These are phyloP conservation scores for Tillandsia leiboldiana DNA, from an alignment of 176 grass and related monocot genomes.

Conservation along the genomic window DNA sequence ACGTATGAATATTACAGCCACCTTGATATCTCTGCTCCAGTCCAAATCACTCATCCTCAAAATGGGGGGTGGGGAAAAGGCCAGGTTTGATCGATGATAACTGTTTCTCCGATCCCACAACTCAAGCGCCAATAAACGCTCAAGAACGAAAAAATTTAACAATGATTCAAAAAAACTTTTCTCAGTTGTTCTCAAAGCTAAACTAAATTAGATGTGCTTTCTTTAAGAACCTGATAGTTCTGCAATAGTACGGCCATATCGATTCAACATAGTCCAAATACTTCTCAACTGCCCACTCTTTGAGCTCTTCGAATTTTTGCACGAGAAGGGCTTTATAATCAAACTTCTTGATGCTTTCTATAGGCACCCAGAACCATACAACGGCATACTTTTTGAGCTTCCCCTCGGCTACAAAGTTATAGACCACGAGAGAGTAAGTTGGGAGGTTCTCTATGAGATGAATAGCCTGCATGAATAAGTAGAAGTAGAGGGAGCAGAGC, in stretches of 20 bases:
- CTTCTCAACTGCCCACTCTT: slow-evolving; percentile 8
- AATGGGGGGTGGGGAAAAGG: background rate
- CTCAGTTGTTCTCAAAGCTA: background rate
- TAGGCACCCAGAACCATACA: slow-evolving; percentile 6
- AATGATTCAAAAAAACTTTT: background rate
- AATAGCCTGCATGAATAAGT: slow-evolving; percentile 10
- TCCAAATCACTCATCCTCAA: background rate
- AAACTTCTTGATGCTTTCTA: slow-evolving; percentile 9
- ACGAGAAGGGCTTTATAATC: slow-evolving; percentile 3
- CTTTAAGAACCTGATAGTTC: slow-evolving; percentile 19
- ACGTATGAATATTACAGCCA: background rate
- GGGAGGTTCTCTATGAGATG: slow-evolving; percentile 19
- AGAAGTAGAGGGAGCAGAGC: slow-evolving; percentile 13
- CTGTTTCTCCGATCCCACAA: background rate
- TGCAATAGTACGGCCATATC: slow-evolving; percentile 29
- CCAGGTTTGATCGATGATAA: background rate
- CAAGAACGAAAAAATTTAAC: background rate
- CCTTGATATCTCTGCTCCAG: background rate
- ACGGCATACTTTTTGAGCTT: slow-evolving; percentile 1
- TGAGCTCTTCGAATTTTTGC: slow-evolving; percentile 7
- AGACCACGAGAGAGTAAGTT: slow-evolving; percentile 1
- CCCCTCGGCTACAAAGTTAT: slow-evolving; percentile 10
- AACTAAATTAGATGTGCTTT: slow-evolving; percentile 22
- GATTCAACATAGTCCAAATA: slow-evolving; percentile 17
- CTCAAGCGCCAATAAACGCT: background rate